Base-by-base conservation (phyloP, 768 basidiomycete genomes). In the Termitomyces sp. region DNA sequence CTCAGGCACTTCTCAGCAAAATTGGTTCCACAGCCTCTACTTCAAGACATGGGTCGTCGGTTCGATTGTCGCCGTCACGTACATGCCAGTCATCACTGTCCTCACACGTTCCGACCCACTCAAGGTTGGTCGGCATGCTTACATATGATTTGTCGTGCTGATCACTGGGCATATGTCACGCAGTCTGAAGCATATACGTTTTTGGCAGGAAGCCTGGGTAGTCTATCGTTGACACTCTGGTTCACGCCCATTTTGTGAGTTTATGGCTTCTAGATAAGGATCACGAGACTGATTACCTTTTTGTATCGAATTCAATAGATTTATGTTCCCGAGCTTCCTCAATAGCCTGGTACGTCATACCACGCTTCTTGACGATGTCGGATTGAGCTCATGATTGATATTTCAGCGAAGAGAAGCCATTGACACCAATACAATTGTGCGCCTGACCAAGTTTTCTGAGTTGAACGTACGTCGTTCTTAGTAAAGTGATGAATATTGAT, bases 361-460 rank as follows among this genome's bases (percentile, higher is more conserved):
- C 22, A 13, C 10, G 9, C 55, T 18, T 33, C 36, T 30, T 56
- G 26, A 30, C 30, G 27, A 32, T n/a, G 43, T 56, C 18, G 47
- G 22, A 47, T 45, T 33, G 40, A 51, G 33, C 10, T 30, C 30
- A 45, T 54, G n/a, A 27, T 27, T 26, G 9, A 53, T 58, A 42
- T 20, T 51, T 42, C 63, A 91, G 88, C 80, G 79, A 65, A 64
- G 63, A 16, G 81, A 87, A 66, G 82, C 82, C 8, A 86, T 90
- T 9, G 91, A 93, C 53, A 77, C 64, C 18, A 75, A 64, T 32
- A 90, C 87, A 3, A 77, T 93, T 47, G 79, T 89, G 22, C 84
- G 90, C 22, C 72, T 94, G 50, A 86, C 86, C 36, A 92, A 87
- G 61, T 93, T 90, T 66, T 87, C 89, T 40, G 89, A 93, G 65